Conservation (phyloP, 805 yeast genomes). For the Ogataea corticis region DNA sequence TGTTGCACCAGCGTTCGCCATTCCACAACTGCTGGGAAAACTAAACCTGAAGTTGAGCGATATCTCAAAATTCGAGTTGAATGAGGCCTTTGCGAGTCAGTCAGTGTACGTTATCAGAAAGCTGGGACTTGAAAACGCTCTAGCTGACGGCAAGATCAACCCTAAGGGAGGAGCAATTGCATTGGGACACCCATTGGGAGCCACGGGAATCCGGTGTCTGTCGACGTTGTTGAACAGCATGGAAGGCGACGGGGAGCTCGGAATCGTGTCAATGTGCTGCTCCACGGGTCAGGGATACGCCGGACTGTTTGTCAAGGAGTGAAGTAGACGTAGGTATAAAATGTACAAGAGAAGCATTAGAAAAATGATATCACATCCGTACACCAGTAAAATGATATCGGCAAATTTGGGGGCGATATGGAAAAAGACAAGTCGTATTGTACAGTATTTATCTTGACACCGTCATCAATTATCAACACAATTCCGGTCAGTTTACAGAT, state of each 20-base stretch:
- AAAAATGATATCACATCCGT: constrained; percentile 5
- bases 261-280: constrained; percentile 43
- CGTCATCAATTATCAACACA: background rate
- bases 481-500: background rate
- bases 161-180: constrained; percentile 94
- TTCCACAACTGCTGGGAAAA: constrained; percentile 27
- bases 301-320: constrained; percentile 34
- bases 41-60: constrained; percentile 31
- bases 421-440: background rate
- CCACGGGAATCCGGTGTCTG: constrained; percentile 46
- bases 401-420: background rate
- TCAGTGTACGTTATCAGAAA: constrained; percentile 25
- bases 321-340: no score
- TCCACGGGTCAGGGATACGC: constrained; percentile 44
- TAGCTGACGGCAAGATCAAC: constrained; percentile 53
- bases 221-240: constrained; percentile 40
- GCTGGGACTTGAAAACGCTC: constrained; percentile 23
- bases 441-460: background rate
- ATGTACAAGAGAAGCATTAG: no score
- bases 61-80: constrained; percentile 35
- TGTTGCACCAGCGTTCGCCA: constrained; percentile 38
- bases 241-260: constrained; percentile 31
- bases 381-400: constrained; percentile 6
- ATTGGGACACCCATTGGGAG: constrained; percentile 84
- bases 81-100: constrained; percentile 41